Evolutionary conservation across 1,139 yeast genomes (phyloP).

Genomic region (Komagataea norvegica): DNA sequence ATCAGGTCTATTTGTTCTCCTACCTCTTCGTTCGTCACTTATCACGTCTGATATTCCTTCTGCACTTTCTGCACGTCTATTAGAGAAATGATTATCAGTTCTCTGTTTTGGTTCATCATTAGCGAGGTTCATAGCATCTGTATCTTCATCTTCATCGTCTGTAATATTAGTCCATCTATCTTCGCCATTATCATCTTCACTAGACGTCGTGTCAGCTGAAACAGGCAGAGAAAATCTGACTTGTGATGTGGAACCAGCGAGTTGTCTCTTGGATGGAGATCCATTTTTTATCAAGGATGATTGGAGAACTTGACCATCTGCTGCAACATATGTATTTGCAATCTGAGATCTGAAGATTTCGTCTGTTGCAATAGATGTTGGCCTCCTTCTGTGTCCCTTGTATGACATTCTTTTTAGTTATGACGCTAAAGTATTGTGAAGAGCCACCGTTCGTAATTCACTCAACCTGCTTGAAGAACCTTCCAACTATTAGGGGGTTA

Average conservation of each 20-base stretch:
- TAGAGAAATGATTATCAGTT: background rate
- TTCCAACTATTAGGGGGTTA: no score
- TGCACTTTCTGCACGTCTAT: background rate
- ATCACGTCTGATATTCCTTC: background rate
- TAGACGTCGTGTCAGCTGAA: slow-evolving; percentile 2
- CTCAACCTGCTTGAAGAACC: no score
- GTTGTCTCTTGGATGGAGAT: slow-evolving; percentile 24
- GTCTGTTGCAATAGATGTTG: slow-evolving; percentile 25
- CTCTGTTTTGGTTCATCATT: slow-evolving; percentile 8
- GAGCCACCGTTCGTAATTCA: no score
- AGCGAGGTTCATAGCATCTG: slow-evolving; percentile 1
- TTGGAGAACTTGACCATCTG: slow-evolving; percentile 25
- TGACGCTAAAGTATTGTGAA: no score
- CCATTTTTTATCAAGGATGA: slow-evolving; percentile 26
- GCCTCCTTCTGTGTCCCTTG: slow-evolving; percentile 22
- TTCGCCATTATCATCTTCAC: slow-evolving; percentile 8
- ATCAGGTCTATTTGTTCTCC: slow-evolving; percentile 3
- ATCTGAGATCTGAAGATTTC: slow-evolving; percentile 10
- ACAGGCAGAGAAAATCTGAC: slow-evolving; percentile 29
- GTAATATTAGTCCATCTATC: slow-evolving; percentile 6
- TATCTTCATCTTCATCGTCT: slow-evolving; percentile 14
- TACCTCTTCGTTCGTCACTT: slow-evolving; percentile 19
- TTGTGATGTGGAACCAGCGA: slow-evolving; percentile 26
- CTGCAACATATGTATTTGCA: slow-evolving; percentile 20
- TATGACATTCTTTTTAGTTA: slow-evolving; percentile 15